phyloP scores from a whole-genome alignment of 768 basidiomycete species.

The Pisolithus albus region DNA sequence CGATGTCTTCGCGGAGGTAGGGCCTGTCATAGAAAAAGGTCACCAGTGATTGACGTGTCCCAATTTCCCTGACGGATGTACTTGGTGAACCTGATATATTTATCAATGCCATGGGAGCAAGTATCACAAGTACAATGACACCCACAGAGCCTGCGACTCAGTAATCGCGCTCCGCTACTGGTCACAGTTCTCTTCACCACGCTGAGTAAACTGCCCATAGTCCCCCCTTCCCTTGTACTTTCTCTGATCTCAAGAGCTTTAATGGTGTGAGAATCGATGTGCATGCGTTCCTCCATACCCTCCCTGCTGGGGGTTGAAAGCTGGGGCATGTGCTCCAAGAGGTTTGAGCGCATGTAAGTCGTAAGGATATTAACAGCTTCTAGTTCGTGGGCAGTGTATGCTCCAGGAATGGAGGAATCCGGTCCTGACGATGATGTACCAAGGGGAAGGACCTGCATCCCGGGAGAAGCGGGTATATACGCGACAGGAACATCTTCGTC shows the following conservation, averaged over 20 bases:
- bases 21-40: conserved; percentile 57
- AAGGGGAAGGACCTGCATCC: background rate
- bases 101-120: conserved; percentile 8
- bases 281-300: conserved; percentile 55
- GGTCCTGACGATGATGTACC: conserved; percentile 10
- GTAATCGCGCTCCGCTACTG: conserved; percentile 66
- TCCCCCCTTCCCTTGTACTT: conserved; percentile 62
- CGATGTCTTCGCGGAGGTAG: conserved; percentile 60
- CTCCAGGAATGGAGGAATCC: conserved; percentile 7
- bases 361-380: conserved; percentile 58
- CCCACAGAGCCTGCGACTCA: conserved; percentile 75
- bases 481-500: conserved; percentile 55
- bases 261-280: conserved; percentile 84
- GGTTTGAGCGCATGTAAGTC: conserved; percentile 54
- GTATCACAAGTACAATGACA: conserved; percentile 3
- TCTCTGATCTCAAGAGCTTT: conserved; percentile 84
- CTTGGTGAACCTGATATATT: conserved; percentile 68
- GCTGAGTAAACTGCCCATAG: conserved; percentile 67
- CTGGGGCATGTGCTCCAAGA: conserved; percentile 73
- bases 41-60: conserved; percentile 69
- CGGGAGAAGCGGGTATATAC: conserved; percentile 25
- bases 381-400: conserved; percentile 38
- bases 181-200: conserved; percentile 74
- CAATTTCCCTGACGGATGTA: conserved; percentile 66
- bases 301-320: conserved; percentile 56